Evolutionary conservation across 2,329 filamentous ascomycete species (phyloP).

Genomic region (Paecilomyces fulvus): DNA sequence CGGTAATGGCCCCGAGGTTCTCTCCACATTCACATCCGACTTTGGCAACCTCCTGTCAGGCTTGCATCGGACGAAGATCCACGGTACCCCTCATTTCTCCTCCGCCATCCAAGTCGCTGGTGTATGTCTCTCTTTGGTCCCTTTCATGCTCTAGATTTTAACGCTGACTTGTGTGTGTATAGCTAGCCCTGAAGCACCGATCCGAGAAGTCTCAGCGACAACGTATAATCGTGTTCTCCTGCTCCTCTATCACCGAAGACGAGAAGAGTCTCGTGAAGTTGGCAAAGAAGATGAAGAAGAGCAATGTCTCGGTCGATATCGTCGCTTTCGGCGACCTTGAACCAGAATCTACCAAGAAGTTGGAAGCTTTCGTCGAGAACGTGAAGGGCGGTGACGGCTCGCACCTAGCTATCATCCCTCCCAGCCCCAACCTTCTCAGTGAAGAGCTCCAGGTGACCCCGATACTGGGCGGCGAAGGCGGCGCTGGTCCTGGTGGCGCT

Average conservation of each 20-base stretch:
- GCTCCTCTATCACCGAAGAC: constrained; percentile 81
- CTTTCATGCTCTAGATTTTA: background rate
- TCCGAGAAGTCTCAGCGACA: constrained; percentile 96
- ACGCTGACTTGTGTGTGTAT: constrained; percentile 10
- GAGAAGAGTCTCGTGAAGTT: constrained; percentile 82
- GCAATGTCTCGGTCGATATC: constrained; percentile 87
- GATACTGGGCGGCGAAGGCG: constrained; percentile 77
- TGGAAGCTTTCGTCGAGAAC: constrained; percentile 85
- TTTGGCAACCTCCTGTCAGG: constrained; percentile 92
- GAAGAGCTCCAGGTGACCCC: constrained; percentile 85
- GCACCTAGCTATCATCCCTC: constrained; percentile 81
- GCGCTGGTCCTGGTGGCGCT: constrained; percentile 33
- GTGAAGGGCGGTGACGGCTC: constrained; percentile 89
- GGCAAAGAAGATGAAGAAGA: constrained; percentile 99
- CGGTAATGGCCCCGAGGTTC: constrained; percentile 90
- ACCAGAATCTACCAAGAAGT: constrained; percentile 79
- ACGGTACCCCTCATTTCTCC: constrained; percentile 76
- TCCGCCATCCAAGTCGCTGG: constrained; percentile 92
- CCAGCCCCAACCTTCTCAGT: constrained; percentile 83
- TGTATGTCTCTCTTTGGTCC: constrained; percentile 49
- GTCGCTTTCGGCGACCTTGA: constrained; percentile 90
- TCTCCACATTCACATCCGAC: constrained; percentile 92
- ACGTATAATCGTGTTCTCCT: constrained; percentile 94
- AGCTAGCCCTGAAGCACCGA: constrained; percentile 95
- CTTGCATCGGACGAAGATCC: constrained; percentile 88